A percentile compares a stretch with the other conserved stretches of the same genome.
phyloP scores from a whole-genome alignment of 768 basidiomycete genomes.

The Pleurotus tuber-regium region DNA sequence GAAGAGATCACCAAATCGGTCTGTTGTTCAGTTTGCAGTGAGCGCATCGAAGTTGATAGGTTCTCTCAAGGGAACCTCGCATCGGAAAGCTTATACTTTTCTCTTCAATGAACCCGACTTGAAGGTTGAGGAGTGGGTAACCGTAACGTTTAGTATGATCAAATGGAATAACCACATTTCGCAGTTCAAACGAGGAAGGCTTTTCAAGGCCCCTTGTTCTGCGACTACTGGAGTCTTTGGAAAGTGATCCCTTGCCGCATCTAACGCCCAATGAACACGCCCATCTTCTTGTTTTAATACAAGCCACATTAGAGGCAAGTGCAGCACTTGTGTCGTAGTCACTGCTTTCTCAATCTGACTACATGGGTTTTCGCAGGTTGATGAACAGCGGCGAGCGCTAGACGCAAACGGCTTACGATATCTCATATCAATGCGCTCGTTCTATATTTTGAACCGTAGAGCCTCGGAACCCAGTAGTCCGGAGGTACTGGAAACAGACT shows the following conservation, averaged over 20 bases:
- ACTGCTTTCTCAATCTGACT: constrained; percentile 1
- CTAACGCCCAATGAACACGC: constrained; percentile 80
- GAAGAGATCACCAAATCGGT: constrained; percentile 21
- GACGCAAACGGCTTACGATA: constrained; percentile 93
- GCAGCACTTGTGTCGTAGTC: neutral
- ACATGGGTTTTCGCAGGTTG: constrained; percentile 50
- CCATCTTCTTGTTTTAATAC: constrained; percentile 79
- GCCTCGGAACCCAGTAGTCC: constrained; percentile 49
- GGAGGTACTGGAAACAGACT: constrained; percentile 31
- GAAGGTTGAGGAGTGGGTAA: constrained; percentile 36
- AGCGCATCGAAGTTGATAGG: too few relatives aligned
- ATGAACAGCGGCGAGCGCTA: constrained; percentile 86
- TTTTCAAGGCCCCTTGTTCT: constrained; percentile 64
- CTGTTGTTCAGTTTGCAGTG: neutral
- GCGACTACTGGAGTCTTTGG: constrained; percentile 61
- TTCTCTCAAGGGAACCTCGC: too few relatives aligned
- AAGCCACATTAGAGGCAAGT: constrained; percentile 80
- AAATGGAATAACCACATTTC: constrained; percentile 12
- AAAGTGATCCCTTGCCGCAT: constrained; percentile 62
- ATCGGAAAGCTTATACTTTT: constrained; percentile 42
- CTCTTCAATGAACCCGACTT: constrained; percentile 51
- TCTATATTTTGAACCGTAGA: constrained; percentile 79
- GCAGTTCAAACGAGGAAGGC: constrained; percentile 47
- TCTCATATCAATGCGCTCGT: constrained; percentile 88
- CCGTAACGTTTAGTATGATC: too few relatives aligned